Conservation (phyloP, 306 rosid species). For the Rosa rugosa region DNA sequence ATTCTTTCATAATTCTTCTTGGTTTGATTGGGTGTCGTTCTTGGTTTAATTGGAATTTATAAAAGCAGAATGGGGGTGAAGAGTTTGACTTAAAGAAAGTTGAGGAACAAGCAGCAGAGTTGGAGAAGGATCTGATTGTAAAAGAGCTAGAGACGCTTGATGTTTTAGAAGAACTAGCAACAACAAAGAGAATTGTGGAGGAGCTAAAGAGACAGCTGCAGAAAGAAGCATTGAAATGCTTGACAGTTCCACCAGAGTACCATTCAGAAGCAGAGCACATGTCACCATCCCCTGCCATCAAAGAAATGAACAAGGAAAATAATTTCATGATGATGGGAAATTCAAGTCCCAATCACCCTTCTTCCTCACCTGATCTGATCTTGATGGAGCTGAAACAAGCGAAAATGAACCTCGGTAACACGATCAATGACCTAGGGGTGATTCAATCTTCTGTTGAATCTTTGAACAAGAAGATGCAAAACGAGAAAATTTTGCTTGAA, state of each 20-base stretch:
- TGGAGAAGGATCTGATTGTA: conserved; percentile 94
- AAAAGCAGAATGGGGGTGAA: conserved; percentile 56
- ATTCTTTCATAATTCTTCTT: not conserved
- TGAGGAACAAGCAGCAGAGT: conserved; percentile 87
- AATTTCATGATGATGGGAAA: conserved; percentile 33
- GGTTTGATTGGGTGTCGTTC: not conserved
- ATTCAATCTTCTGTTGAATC: conserved; percentile 79
- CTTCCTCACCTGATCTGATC: conserved; percentile 53
- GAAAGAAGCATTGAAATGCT: conserved; percentile 64
- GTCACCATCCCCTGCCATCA: conserved; percentile 38
- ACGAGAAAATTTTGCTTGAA: conserved; percentile 66
- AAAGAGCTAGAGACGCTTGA: conserved; percentile 96
- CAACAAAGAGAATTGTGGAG: conserved; percentile 80
- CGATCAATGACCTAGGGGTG: conserved; percentile 72
- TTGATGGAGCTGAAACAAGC: conserved; percentile 81
- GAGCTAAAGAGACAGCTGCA: conserved; percentile 80
- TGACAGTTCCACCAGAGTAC: conserved; percentile 28
- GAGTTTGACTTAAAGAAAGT: conserved; percentile 82
- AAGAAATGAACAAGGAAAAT: conserved; percentile 55
- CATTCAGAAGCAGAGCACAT: conserved; percentile 32
- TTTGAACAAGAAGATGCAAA: conserved; percentile 80
- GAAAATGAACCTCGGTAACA: conserved; percentile 71
- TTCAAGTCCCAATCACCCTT: conserved; percentile 37
- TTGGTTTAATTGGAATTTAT: conserved; percentile 4
- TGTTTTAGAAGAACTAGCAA: conserved; percentile 86